Conservation (phyloP, 2,329 filamentous ascomycete genomes). For the Calycina herbarum region DNA sequence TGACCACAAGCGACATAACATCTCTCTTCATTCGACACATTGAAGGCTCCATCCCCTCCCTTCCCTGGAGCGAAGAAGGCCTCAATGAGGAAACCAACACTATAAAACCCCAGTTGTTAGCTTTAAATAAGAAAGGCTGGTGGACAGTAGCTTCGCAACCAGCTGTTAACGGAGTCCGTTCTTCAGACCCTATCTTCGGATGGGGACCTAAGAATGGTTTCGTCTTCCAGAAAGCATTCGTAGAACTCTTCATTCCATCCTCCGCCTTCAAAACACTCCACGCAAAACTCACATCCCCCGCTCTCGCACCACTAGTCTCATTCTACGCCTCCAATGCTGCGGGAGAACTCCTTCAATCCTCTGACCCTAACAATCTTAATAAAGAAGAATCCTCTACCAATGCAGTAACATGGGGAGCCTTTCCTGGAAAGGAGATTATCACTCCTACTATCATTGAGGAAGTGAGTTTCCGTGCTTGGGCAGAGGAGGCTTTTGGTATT, state of each 20-base stretch:
- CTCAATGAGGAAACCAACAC: slow-evolving; percentile 79
- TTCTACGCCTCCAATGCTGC: slow-evolving; percentile 83
- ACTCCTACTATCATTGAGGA: slow-evolving; percentile 97
- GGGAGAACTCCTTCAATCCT: slow-evolving; percentile 77
- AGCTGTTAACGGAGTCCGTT: slow-evolving; percentile 82
- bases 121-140: slow-evolving; percentile 80
- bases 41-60: slow-evolving; percentile 72
- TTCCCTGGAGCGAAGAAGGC: slow-evolving; percentile 93
- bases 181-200: slow-evolving; percentile 76
- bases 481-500: slow-evolving; percentile 93
- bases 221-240: slow-evolving; percentile 97
- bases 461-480: slow-evolving; percentile 90
- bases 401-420: slow-evolving; percentile 95
- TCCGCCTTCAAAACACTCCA: slow-evolving; percentile 70
- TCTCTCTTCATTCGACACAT: slow-evolving; percentile 80
- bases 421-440: slow-evolving; percentile 92
- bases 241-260: slow-evolving; percentile 87
- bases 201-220: slow-evolving; percentile 94
- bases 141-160: slow-evolving; percentile 97
- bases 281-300: slow-evolving; percentile 57
- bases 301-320: slow-evolving; percentile 67
- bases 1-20: slow-evolving; percentile 69
- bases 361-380: slow-evolving; percentile 36
- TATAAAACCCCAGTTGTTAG: slow-evolving; percentile 74
- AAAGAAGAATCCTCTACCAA: slow-evolving; percentile 68